Evolutionary conservation across 768 basidiomycete genomes (phyloP).

Genomic region (Psilocybe sp.): DNA sequence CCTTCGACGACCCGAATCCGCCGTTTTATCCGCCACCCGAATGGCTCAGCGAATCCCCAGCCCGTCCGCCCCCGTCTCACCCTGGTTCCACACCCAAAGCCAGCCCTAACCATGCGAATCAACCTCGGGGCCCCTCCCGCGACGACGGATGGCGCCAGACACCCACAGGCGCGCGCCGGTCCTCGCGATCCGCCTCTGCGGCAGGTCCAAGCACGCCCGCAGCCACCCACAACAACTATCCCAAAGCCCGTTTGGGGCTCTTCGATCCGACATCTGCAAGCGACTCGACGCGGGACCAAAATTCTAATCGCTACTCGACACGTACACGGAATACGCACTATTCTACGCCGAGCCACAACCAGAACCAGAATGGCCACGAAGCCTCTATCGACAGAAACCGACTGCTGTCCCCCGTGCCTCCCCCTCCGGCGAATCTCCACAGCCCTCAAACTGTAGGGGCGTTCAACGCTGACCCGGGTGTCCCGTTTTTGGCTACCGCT

Average conservation of each 20-base stretch:
- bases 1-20: neutral
- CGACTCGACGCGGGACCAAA: too few relatives aligned
- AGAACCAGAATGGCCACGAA: too few relatives aligned
- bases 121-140: neutral
- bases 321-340: neutral
- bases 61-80: neutral
- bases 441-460: constrained; percentile 5
- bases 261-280: neutral
- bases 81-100: constrained; percentile 3
- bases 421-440: constrained; percentile 20
- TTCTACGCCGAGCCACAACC: neutral
- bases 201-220: neutral
- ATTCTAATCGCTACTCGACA: too few relatives aligned
- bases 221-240: constrained; percentile 2
- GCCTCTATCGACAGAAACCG: neutral
- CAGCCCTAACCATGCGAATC: neutral
- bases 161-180: too few relatives aligned
- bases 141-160: too few relatives aligned
- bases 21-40: constrained; percentile 17
- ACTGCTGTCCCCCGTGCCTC: constrained; percentile 15
- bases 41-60: constrained; percentile 15
- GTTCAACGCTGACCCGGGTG: constrained; percentile 21
- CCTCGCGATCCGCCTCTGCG: too few relatives aligned
- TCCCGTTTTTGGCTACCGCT: constrained; percentile 19
- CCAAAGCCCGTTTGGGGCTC: neutral